A percentile compares a stretch with the other conserved stretches of the same genome.
These are phyloP conservation scores for Xerocomus minutiporus DNA, from an alignment of 1,284 basidiomycete genomes.

Conservation along the genomic window DNA sequence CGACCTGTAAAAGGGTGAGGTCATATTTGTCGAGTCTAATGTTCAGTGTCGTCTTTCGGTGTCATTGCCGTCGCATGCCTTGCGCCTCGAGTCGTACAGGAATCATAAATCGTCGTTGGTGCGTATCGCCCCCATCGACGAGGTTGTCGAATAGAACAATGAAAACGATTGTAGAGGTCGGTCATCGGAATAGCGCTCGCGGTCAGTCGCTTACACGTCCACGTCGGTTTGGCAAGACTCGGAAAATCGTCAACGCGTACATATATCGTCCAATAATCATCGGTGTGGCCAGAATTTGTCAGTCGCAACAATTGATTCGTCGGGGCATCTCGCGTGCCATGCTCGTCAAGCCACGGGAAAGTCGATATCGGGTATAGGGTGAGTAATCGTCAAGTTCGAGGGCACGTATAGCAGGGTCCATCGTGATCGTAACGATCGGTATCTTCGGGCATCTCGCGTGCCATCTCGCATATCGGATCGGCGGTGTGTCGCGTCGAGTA, in stretches of 20 bases:
- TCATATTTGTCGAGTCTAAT: background rate
- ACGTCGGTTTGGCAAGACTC: background rate
- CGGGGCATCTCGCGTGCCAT: slow-evolving; percentile 1
- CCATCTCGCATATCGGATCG: background rate
- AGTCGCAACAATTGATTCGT: background rate
- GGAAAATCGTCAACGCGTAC: background rate
- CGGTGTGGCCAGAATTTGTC: background rate
- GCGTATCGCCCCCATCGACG: background rate
- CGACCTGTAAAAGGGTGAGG: background rate
- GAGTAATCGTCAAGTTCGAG: background rate
- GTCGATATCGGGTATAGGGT: background rate
- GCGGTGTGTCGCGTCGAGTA: no score
- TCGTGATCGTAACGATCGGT: background rate
- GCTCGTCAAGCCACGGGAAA: background rate
- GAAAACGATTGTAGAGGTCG: no score
- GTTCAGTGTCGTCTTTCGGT: background rate
- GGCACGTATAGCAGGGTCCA: background rate
- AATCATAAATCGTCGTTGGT: no score
- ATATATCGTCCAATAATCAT: background rate
- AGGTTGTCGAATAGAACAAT: background rate
- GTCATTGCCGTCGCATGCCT: background rate
- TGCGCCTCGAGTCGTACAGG: background rate
- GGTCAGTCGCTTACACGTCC: background rate
- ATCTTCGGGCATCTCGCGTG: background rate
- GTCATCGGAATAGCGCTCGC: background rate